Evolutionary conservation across 2,329 filamentous ascomycete genomes (phyloP).

Genomic region (Exophiala sideris): DNA sequence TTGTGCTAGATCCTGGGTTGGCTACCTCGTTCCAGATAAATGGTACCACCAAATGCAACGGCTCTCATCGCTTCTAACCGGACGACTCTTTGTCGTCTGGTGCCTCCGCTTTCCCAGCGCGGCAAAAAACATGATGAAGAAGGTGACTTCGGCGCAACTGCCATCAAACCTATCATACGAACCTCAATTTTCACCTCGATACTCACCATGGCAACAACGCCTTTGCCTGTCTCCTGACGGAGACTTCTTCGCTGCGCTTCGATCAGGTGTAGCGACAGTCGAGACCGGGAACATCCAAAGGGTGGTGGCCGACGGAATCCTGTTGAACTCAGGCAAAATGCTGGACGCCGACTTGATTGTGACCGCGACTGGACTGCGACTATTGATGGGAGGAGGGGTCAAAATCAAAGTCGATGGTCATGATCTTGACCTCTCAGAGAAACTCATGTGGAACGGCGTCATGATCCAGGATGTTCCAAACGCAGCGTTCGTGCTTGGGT

Average conservation of each 20-base stretch:
- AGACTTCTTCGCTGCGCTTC: conserved; percentile 55
- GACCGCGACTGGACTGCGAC: conserved; percentile 41
- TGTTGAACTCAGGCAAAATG: conserved; percentile 42
- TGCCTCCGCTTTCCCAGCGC: neutral
- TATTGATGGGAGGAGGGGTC: conserved; percentile 39
- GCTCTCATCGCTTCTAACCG: neutral
- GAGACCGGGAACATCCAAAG: conserved; percentile 53
- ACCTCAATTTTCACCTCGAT: conserved; percentile 63
- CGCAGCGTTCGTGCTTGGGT: conserved; percentile 39
- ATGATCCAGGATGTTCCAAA: conserved; percentile 46
- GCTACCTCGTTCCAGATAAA: neutral
- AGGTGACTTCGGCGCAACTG: conserved; percentile 3
- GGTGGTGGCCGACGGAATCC: conserved; percentile 49
- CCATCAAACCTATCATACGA: conserved; percentile 46
- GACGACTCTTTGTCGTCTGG: neutral
- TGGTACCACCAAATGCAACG: neutral
- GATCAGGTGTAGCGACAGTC: conserved; percentile 50
- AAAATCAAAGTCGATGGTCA: conserved; percentile 37
- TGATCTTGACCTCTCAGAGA: conserved; percentile 30
- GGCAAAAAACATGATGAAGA: neutral
- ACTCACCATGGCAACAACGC: too few species aligned
- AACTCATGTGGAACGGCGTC: conserved; percentile 41
- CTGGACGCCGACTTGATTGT: conserved; percentile 42
- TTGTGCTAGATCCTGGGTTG: neutral
- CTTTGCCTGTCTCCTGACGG: conserved; percentile 64